Conservation (phyloP, 768 basidiomycete species). For the Tylopilus subfusipes region DNA sequence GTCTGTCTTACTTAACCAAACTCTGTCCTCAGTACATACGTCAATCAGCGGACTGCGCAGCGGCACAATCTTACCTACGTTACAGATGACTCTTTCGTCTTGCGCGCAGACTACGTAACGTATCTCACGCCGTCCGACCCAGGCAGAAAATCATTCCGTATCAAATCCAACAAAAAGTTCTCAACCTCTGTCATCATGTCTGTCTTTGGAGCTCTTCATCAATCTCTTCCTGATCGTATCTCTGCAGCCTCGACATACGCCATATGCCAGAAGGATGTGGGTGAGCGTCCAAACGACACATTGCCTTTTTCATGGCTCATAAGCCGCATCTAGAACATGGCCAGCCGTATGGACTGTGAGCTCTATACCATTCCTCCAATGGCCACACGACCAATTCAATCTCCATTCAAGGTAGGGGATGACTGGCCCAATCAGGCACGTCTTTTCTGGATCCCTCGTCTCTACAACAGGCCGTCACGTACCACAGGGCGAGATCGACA, state of each 20-base stretch:
- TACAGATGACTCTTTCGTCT: slow-evolving; percentile 23
- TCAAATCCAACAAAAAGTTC: slow-evolving; percentile 23
- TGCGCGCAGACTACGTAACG: slow-evolving; percentile 30
- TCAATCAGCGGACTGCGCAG: slow-evolving; percentile 24
- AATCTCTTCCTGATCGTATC: not conserved
- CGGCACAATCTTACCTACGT: slow-evolving; percentile 31
- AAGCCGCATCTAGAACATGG: slow-evolving; percentile 19
- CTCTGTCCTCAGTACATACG: slow-evolving; percentile 22
- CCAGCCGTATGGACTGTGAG: slow-evolving; percentile 26
- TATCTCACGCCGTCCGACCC: slow-evolving; percentile 19
- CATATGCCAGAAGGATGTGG: slow-evolving; percentile 34
- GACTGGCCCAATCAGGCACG: slow-evolving; percentile 20
- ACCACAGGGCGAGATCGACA: slow-evolving; percentile 42
- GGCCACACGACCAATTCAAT: too few species aligned
- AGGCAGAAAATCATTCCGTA: slow-evolving; percentile 31
- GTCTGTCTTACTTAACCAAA: not conserved
- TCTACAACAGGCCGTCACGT: not conserved
- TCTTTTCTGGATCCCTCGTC: not conserved
- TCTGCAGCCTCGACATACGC: slow-evolving; percentile 26
- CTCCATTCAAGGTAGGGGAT: slow-evolving; percentile 9
- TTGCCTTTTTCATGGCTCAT: not conserved
- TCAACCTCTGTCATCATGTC: slow-evolving; percentile 19
- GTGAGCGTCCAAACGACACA: slow-evolving; percentile 5
- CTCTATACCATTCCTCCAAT: not conserved
- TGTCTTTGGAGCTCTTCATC: not conserved